Evolutionary conservation across 139 green algal genomes (phyloP).

Genomic region (Nannochloris sp.): DNA sequence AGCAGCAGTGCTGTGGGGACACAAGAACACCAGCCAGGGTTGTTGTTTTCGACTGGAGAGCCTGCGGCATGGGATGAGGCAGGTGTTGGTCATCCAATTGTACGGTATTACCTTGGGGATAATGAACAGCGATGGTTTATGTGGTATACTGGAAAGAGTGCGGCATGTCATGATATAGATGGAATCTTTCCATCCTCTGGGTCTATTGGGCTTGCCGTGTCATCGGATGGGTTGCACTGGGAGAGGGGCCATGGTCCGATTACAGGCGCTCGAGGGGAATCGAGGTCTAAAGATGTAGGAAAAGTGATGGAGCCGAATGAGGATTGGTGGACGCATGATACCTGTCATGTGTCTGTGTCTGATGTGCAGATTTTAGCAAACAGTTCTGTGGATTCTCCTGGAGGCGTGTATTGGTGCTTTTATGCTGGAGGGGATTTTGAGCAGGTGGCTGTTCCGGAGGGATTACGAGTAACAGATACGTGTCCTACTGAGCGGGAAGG

Average conservation of each 20-base stretch:
- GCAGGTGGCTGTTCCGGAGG: slow-evolving; percentile 27
- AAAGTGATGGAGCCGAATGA: slow-evolving; percentile 51
- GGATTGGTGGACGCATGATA: slow-evolving; percentile 86
- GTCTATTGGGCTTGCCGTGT: slow-evolving; percentile 52
- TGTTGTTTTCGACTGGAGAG: slow-evolving; percentile 45
- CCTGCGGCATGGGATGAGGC: slow-evolving; percentile 60
- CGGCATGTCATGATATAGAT: slow-evolving; percentile 24
- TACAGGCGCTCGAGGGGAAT: slow-evolving; percentile 33
- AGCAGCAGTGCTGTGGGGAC: too few species aligned
- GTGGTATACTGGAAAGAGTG: slow-evolving; percentile 69
- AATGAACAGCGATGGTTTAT: slow-evolving; percentile 79
- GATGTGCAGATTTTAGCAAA: slow-evolving; percentile 81
- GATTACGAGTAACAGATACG: slow-evolving; percentile 8
- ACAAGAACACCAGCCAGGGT: slow-evolving; percentile 15
- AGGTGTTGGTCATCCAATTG: slow-evolving; percentile 58
- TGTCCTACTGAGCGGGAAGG: slow-evolving; percentile 36
- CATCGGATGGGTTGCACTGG: slow-evolving; percentile 63
- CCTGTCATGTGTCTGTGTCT: slow-evolving; percentile 57
- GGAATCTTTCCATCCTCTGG: slow-evolving; percentile 46
- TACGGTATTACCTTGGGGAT: slow-evolving; percentile 71
- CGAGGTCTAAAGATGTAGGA: slow-evolving; percentile 49
- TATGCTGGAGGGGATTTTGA: slow-evolving; percentile 75
- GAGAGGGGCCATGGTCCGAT: slow-evolving; percentile 36
- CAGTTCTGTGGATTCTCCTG: slow-evolving; percentile 39
- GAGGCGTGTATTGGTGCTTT: slow-evolving; percentile 97